A percentile compares a stretch with the other conserved stretches of the same genome.
These are phyloP conservation scores for Podosphaera aphanis DNA, from an alignment of 2,329 filamentous ascomycete species.

Conservation along the genomic window DNA sequence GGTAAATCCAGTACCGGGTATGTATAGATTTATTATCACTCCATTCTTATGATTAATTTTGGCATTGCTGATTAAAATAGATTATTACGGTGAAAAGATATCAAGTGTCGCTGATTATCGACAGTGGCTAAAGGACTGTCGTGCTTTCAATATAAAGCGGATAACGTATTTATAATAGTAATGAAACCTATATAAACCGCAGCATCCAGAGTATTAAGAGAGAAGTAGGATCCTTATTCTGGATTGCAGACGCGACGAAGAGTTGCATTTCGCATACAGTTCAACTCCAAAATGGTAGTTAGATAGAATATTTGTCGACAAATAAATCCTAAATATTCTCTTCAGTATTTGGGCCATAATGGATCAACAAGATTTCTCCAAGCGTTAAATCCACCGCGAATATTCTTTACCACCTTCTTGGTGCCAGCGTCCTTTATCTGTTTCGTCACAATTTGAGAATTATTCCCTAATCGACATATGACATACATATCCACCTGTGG, in stretches of 20 bases:
- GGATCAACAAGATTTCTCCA: conserved; percentile 48
- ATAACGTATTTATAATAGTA: conserved; percentile 13
- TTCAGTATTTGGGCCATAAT: conserved; percentile 30
- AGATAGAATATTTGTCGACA: too few species aligned
- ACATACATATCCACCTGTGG: conserved; percentile 37
- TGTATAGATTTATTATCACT: conserved; percentile 2
- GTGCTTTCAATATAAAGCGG: conserved; percentile 79
- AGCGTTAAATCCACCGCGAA: conserved; percentile 45
- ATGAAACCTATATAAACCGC: too few species aligned
- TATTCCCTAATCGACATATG: conserved; percentile 53
- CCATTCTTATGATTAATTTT: background rate
- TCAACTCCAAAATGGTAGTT: too few species aligned
- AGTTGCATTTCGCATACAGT: too few species aligned
- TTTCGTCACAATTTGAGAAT: conserved; percentile 47
- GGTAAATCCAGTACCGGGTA: conserved; percentile 47
- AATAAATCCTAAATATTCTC: too few species aligned
- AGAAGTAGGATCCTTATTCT: too few species aligned
- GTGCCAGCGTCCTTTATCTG: conserved; percentile 37
- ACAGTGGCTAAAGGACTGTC: conserved; percentile 91
- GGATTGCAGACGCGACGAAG: too few species aligned
- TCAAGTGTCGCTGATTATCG: conserved; percentile 76
- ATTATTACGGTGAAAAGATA: conserved; percentile 98
- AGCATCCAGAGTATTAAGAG: too few species aligned
- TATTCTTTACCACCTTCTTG: conserved; percentile 39
- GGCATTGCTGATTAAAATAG: conserved; percentile 35